Conservation (phyloP, 225 moss, liverwort and hornwort species). For the Bryum argenteum region DNA sequence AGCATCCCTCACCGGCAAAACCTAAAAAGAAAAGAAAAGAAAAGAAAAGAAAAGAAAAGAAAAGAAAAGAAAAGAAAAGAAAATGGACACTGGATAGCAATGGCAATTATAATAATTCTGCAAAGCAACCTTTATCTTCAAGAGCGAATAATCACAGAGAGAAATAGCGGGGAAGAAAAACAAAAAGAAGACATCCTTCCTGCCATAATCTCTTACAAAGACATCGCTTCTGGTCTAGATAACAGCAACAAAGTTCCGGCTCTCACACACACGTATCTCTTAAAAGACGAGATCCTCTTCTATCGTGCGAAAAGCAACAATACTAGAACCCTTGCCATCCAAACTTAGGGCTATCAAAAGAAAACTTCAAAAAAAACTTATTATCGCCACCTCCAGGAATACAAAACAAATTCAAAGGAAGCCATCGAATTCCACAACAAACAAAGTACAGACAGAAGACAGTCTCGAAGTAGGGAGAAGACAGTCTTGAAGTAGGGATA, state of each 20-base stretch:
- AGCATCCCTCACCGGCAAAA: too few species aligned
- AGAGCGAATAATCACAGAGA: too few species aligned
- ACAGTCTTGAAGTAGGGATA: too few species aligned
- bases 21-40: constrained; percentile 3
- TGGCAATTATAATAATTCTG: background rate
- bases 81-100: too few species aligned
- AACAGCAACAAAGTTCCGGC: background rate
- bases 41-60: too few species aligned
- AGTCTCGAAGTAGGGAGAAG: constrained; percentile 25
- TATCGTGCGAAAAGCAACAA: background rate
- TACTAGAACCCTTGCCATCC: background rate
- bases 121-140: background rate
- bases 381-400: constrained; percentile 21
- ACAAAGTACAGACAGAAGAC: background rate
- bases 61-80: too few species aligned
- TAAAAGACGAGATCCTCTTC: background rate
- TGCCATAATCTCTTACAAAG: too few species aligned
- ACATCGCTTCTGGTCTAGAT: background rate
- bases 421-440: constrained; percentile 20
- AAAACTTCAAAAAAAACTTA: constrained; percentile 20
- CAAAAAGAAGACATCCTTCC: too few species aligned
- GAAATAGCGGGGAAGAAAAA: too few species aligned
- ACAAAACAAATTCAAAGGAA: too few species aligned
- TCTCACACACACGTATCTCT: background rate
- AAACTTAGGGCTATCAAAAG: constrained; percentile 25